phyloP scores from a whole-genome alignment of 78 protist species.

The Blattamonas nauphoetae region DNA sequence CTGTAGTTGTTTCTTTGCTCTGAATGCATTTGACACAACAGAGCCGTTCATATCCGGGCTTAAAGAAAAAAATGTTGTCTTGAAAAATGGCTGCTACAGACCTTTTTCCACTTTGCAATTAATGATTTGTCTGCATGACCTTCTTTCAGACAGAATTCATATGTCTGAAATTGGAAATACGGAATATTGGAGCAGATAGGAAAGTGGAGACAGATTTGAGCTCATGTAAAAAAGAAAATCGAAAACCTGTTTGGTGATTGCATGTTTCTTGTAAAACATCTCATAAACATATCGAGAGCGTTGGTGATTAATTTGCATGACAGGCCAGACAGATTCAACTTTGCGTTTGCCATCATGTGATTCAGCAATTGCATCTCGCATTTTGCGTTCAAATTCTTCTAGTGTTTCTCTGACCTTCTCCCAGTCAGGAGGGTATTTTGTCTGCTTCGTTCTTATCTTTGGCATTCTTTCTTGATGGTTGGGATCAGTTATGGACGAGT shows the following conservation, averaged over 20 bases:
- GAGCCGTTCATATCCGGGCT: slow-evolving; percentile 73
- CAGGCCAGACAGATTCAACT: slow-evolving; percentile 61
- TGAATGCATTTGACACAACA: slow-evolving; percentile 80
- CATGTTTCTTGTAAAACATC: slow-evolving; percentile 17
- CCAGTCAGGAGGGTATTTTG: slow-evolving; percentile 56
- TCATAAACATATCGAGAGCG: slow-evolving; percentile 46
- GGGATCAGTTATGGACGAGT: neutral
- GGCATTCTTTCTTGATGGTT: slow-evolving; percentile 16
- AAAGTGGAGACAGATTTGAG: neutral
- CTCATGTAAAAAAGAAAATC: neutral
- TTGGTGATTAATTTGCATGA: slow-evolving; percentile 61
- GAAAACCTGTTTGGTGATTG: slow-evolving; percentile 52
- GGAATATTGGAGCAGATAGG: no score
- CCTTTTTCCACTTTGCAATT: slow-evolving; percentile 92
- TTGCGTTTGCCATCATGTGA: slow-evolving; percentile 72
- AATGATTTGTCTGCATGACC: slow-evolving; percentile 61
- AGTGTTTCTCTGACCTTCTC: slow-evolving; percentile 48
- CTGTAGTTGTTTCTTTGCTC: slow-evolving; percentile 40
- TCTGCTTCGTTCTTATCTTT: neutral
- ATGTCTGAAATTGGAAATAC: slow-evolving; percentile 20
- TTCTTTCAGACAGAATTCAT: slow-evolving; percentile 64
- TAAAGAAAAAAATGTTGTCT: neutral
- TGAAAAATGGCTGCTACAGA: neutral
- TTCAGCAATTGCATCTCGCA: slow-evolving; percentile 70
- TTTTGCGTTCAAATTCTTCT: slow-evolving; percentile 47